Percentiles rank a stretch among this genome's conserved stretches.
phyloP scores from a whole-genome alignment of 768 basidiomycete genomes.

The Calocera viscosa region DNA sequence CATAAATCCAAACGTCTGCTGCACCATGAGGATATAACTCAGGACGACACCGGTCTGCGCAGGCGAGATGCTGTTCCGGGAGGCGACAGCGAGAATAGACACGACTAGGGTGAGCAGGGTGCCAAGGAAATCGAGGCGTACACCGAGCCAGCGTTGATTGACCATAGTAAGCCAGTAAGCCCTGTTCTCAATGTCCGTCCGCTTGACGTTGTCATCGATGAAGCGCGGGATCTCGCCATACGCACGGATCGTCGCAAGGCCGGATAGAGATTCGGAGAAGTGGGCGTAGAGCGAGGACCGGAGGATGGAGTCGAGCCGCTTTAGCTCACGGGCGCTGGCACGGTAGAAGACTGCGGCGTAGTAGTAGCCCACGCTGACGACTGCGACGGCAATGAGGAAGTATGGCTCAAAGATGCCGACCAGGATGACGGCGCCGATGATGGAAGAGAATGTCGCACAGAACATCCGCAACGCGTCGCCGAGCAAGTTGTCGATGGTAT shows the following conservation, averaged over 20 bases:
- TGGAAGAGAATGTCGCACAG: slow-evolving; percentile 45
- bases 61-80: slow-evolving; percentile 62
- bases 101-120: slow-evolving; percentile 54
- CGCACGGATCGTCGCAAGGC: slow-evolving; percentile 75
- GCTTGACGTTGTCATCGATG: slow-evolving; percentile 55
- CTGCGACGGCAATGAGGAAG: slow-evolving; percentile 65
- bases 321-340: slow-evolving; percentile 73
- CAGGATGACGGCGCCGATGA: slow-evolving; percentile 64
- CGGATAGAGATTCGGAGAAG: slow-evolving; percentile 82
- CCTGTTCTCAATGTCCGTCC: slow-evolving; percentile 73
- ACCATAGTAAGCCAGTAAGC: slow-evolving; percentile 80
- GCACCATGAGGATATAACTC: slow-evolving; percentile 66
- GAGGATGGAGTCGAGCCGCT: slow-evolving; percentile 68
- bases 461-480: slow-evolving; percentile 65
- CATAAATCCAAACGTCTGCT: slow-evolving; percentile 61
- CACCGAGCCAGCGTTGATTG: slow-evolving; percentile 77
- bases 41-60: slow-evolving; percentile 52
- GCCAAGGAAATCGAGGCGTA: slow-evolving; percentile 81
- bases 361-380: slow-evolving; percentile 47
- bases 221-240: slow-evolving; percentile 74
- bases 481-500: slow-evolving; percentile 61
- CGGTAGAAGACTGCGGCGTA: slow-evolving; percentile 75
- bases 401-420: slow-evolving; percentile 58
- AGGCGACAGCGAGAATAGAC: slow-evolving; percentile 62
- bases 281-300: slow-evolving; percentile 80